These are phyloP conservation scores for Darksidea phi DNA, from an alignment of 495 filamentous ascomycete genomes.

Conservation along the genomic window DNA sequence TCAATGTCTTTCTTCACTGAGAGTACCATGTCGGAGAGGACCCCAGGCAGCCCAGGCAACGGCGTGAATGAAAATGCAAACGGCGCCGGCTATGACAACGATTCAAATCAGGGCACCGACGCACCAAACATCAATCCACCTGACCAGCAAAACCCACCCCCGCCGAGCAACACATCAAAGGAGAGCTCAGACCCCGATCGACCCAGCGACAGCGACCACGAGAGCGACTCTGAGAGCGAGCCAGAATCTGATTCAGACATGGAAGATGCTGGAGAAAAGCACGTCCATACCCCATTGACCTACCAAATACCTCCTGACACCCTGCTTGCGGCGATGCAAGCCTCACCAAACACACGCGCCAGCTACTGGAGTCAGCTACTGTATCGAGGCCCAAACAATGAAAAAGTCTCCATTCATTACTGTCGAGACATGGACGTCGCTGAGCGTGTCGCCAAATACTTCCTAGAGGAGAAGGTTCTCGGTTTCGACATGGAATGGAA, in stretches of 20 bases:
- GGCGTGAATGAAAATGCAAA: background rate
- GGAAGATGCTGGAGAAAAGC: constrained; percentile 1
- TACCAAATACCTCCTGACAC: constrained; percentile 30
- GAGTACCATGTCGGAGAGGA: background rate
- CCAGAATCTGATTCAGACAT: background rate
- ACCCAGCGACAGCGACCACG: constrained; percentile 1
- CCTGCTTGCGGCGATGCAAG: constrained; percentile 33
- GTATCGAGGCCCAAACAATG: constrained; percentile 38
- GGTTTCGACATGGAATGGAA: constrained; percentile 49
- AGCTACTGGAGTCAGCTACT: constrained; percentile 38
- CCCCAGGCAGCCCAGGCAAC: background rate
- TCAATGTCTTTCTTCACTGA: background rate
- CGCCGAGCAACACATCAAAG: background rate
- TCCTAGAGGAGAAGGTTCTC: constrained; percentile 39
- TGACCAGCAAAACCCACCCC: background rate
- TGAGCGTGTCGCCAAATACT: constrained; percentile 37
- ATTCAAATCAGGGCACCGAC: too few species aligned
- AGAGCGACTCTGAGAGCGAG: constrained; percentile 2
- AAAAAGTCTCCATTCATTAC: constrained; percentile 37
- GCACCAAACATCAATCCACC: background rate
- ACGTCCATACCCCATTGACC: constrained; percentile 22
- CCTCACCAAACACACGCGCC: constrained; percentile 29
- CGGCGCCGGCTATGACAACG: too few species aligned
- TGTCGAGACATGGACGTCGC: constrained; percentile 37
- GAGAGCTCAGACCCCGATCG: background rate